phyloP scores from a whole-genome alignment of 2,329 filamentous ascomycete genomes.

The Rhexocercosporidium sp. region DNA sequence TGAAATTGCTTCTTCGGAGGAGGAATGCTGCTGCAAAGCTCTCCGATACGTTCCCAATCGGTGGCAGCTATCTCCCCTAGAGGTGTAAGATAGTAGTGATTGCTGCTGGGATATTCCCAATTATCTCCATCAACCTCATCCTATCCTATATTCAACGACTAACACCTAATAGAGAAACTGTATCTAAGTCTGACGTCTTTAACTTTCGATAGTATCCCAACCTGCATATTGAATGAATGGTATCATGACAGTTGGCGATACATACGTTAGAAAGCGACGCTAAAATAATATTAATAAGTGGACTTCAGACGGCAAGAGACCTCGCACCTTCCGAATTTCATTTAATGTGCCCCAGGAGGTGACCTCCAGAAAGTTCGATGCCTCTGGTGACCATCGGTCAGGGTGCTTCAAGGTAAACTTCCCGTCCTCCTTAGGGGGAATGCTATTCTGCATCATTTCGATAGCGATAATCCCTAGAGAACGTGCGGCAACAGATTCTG shows the following conservation, averaged over 20 bases:
- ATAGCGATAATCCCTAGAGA: slow-evolving; percentile 2
- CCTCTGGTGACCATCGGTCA: not conserved
- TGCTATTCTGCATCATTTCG: slow-evolving; percentile 1
- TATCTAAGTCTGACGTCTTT: too few relatives aligned
- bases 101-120: too few relatives aligned
- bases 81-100: too few relatives aligned
- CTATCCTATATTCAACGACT: too few relatives aligned
- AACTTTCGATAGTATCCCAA: too few relatives aligned
- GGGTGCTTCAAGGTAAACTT: not conserved
- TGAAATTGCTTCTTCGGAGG: not conserved
- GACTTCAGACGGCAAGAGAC: not conserved
- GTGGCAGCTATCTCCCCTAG: not conserved
- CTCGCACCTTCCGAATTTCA: slow-evolving; percentile 22
- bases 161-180: too few relatives aligned
- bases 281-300: slow-evolving; percentile 12
- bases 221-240: slow-evolving; percentile 8
- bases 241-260: slow-evolving; percentile 15
- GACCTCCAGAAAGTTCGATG: too few relatives aligned
- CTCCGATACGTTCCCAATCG: not conserved
- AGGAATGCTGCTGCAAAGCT: not conserved
- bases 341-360: too few relatives aligned
- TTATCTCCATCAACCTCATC: too few relatives aligned
- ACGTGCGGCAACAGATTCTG: not conserved
- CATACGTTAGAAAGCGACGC: slow-evolving; percentile 19
- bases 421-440: not conserved